Percentiles rank a stretch among this genome's conserved stretches.
These are phyloP conservation scores for Barnettozyma pratensis DNA, from an alignment of 805 yeast species.

Conservation along the genomic window DNA sequence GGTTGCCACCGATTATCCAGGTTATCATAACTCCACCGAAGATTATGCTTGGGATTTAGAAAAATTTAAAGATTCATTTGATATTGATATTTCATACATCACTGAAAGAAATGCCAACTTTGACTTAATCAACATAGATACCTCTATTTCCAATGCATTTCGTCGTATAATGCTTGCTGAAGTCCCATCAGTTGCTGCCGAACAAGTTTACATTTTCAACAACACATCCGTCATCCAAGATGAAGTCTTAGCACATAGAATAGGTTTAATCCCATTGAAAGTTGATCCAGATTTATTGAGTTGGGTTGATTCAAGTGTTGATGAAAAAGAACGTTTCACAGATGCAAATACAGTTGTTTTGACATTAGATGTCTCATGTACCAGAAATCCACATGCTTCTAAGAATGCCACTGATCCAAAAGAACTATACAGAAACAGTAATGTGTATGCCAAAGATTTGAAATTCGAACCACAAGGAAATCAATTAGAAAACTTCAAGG, in stretches of 20 bases:
- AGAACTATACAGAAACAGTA: constrained; percentile 75
- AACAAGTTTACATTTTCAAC: constrained; percentile 82
- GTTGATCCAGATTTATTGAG: constrained; percentile 84
- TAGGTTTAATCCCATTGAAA: constrained; percentile 86
- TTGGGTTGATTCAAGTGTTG: constrained; percentile 71
- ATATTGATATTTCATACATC: constrained; percentile 60
- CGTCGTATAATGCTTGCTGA: constrained; percentile 96
- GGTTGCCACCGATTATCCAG: constrained; percentile 88
- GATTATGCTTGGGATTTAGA: constrained; percentile 82
- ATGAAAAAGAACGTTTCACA: constrained; percentile 66
- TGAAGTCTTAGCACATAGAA: constrained; percentile 93
- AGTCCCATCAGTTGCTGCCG: constrained; percentile 95
- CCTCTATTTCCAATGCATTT: constrained; percentile 93
- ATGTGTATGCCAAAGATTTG: constrained; percentile 84
- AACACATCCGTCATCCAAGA: constrained; percentile 97
- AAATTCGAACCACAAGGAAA: constrained; percentile 89
- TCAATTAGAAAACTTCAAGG: constrained; percentile 67
- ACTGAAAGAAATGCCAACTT: constrained; percentile 75
- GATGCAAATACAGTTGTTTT: constrained; percentile 88
- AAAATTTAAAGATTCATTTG: constrained; percentile 62
- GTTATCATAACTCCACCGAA: constrained; percentile 55
- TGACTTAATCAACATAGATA: constrained; percentile 81
- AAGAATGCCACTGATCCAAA: constrained; percentile 75
- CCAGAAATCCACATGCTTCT: constrained; percentile 80
- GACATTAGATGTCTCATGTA: constrained; percentile 75